Conservation (phyloP, 1,284 basidiomycete species). For the Sanghuangporus sanghuang region DNA sequence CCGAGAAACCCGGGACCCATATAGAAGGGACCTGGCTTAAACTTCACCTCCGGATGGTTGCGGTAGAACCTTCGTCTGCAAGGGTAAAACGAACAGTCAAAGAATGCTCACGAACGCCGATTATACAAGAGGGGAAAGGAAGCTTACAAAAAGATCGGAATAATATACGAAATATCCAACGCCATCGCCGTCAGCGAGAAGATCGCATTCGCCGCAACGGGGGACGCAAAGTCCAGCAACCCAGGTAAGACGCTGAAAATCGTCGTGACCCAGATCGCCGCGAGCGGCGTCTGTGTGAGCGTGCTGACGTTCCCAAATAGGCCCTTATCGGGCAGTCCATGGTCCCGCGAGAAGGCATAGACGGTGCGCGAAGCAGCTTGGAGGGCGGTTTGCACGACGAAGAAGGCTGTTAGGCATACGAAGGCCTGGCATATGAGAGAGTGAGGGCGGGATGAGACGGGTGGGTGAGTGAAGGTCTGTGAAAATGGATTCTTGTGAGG, state of each 20-base stretch:
- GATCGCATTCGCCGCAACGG: conserved; percentile 78
- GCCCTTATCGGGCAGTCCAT: conserved; percentile 77
- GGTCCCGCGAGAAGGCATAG: conserved; percentile 88
- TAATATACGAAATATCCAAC: conserved; percentile 66
- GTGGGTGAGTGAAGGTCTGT: not conserved
- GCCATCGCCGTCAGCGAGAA: conserved; percentile 78
- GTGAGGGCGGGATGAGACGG: not conserved
- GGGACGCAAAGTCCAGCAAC: conserved; percentile 73
- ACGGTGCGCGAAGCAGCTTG: conserved; percentile 87
- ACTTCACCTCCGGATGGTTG: conserved; percentile 80
- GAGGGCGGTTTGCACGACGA: conserved; percentile 74
- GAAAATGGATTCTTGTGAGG: conserved; percentile 11
- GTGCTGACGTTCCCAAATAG: conserved; percentile 70
- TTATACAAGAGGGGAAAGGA: not conserved
- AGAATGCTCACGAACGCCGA: not conserved
- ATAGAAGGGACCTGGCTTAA: conserved; percentile 87
- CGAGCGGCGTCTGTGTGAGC: conserved; percentile 72
- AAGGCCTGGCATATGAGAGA: conserved; percentile 37
- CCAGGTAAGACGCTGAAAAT: conserved; percentile 66
- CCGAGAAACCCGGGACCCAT: conserved; percentile 73
- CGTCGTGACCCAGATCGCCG: conserved; percentile 78
- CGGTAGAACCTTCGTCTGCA: conserved; percentile 57
- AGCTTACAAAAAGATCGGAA: conserved; percentile 58
- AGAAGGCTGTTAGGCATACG: conserved; percentile 79
- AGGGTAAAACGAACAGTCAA: not conserved